Percentiles rank a stretch among this genome's conserved stretches.
Evolutionary conservation across 352 stramenopile genomes (phyloP).

Genomic region (Phytopythium kandeliae): DNA sequence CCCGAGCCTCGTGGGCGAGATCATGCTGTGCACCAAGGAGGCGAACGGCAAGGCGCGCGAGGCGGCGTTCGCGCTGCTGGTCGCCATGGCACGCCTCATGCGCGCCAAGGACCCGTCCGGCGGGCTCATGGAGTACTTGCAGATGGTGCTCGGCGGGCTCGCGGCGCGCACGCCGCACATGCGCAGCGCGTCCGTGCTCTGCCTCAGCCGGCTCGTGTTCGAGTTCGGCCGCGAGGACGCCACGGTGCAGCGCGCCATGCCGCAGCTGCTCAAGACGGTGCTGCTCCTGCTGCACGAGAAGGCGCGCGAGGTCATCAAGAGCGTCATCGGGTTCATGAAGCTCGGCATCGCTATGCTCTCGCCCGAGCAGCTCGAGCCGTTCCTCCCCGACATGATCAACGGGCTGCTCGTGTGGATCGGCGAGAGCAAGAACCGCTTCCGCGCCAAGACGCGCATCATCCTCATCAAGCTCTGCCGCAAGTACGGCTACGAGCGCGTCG

Average conservation of each 20-base stretch:
- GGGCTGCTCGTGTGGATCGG: slow-evolving; percentile 91
- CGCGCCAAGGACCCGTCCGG: slow-evolving; percentile 49
- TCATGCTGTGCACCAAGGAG: slow-evolving; percentile 96
- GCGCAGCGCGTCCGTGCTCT: slow-evolving; percentile 93
- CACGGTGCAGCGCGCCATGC: slow-evolving; percentile 72
- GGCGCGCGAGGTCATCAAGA: slow-evolving; percentile 95
- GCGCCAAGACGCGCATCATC: slow-evolving; percentile 94
- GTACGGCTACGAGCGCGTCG: slow-evolving; percentile 91
- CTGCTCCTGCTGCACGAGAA: slow-evolving; percentile 92
- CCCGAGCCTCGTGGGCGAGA: slow-evolving; percentile 91
- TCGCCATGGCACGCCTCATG: slow-evolving; percentile 80
- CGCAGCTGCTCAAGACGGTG: slow-evolving; percentile 89
- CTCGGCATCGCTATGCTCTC: slow-evolving; percentile 90
- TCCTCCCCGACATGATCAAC: slow-evolving; percentile 91
- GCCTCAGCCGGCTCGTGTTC: slow-evolving; percentile 92
- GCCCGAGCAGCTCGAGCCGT: slow-evolving; percentile 84
- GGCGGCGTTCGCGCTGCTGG: slow-evolving; percentile 78
- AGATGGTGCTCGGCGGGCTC: slow-evolving; percentile 91
- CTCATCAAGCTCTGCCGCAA: slow-evolving; percentile 94
- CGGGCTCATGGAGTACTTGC: slow-evolving; percentile 87
- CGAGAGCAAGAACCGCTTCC: slow-evolving; percentile 95
- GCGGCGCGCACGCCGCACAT: slow-evolving; percentile 94
- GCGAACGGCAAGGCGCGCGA: slow-evolving; percentile 93
- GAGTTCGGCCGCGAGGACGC: slow-evolving; percentile 86
- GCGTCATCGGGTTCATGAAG: slow-evolving; percentile 95